A percentile compares a stretch with the other conserved stretches of the same genome.
phyloP scores from a whole-genome alignment of 1,139 yeast species.

The Diutina scorzettiae region DNA sequence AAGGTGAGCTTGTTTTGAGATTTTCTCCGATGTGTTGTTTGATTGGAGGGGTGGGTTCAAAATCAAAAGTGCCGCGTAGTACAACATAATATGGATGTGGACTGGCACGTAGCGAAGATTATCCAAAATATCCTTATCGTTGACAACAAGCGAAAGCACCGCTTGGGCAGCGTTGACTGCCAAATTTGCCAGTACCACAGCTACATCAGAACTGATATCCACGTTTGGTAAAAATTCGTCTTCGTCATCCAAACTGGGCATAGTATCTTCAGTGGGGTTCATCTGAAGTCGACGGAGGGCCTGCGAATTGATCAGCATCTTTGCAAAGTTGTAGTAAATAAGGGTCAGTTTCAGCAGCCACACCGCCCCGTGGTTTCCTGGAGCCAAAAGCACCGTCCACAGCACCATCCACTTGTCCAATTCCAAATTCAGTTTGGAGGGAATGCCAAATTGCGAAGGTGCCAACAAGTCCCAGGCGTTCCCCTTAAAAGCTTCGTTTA shows the following conservation, averaged over 20 bases:
- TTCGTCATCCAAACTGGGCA: conserved; percentile 13
- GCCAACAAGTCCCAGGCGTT: conserved; percentile 51
- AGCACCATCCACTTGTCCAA: conserved; percentile 73
- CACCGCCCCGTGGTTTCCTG: conserved; percentile 44
- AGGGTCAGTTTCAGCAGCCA: conserved; percentile 66
- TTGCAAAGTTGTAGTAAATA: conserved; percentile 63
- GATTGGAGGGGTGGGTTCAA: conserved; percentile 31
- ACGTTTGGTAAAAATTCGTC: conserved; percentile 26
- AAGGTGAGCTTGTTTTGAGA: conserved; percentile 13
- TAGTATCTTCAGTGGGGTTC: conserved; percentile 14
- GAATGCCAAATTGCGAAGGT: conserved; percentile 54
- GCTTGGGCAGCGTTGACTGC: conserved; percentile 57
- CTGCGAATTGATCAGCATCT: conserved; percentile 56
- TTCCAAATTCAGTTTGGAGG: conserved; percentile 55
- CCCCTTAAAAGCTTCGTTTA: conserved; percentile 45
- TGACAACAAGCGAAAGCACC: conserved; percentile 44
- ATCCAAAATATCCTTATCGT: conserved; percentile 45
- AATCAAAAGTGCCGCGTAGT: conserved; percentile 50
- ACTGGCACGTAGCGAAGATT: conserved; percentile 57
- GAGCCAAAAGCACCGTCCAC: conserved; percentile 61
- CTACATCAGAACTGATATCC: conserved; percentile 25
- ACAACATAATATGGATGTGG: conserved; percentile 60
- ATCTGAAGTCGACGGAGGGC: conserved; percentile 38
- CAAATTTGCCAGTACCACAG: conserved; percentile 28
- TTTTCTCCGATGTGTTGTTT: conserved; percentile 7